Evolutionary conservation across 352 stramenopile genomes (phyloP), one percentile per base, ranked within the genome.

Genomic region (Pythium vanterpoolii): DNA sequence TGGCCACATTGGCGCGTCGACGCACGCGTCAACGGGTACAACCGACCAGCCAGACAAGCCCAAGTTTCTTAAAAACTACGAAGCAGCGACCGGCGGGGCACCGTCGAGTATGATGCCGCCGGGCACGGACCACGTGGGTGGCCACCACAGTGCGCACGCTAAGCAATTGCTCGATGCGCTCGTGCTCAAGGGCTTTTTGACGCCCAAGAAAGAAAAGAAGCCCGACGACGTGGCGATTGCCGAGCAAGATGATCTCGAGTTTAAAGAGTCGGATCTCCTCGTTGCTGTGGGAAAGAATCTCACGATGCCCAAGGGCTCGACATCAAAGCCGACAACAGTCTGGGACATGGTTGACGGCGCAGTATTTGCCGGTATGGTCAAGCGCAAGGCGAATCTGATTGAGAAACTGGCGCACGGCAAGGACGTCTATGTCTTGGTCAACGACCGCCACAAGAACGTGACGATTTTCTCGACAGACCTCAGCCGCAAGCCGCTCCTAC

Each of bases 381-480:
- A 87, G 62, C 77, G 77, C 49, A 87, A 85, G 68, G 74, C 77
- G 11, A 71, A 73, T 2, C 58, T 83, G 19, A 65, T 87, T 38
- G 68, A 66, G 14, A 62, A 67, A 38, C 74, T 87, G 40, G 85
- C 71, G 5, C 73, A 81, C 46, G 73, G 74, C 53, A 81, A 84
- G 40, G 74, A 85, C 62, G 75, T 78, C 34, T 80, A 83, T 50
- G 47, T 66, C 0, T 68, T 76, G 31, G 71, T 60, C 3, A 84
- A 87, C 56, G 67, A 76, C 28, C 66, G 72, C 34, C 34, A 60
- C 18, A 77, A 83, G 68, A 70, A 62, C 61, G 55, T 85, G 45
- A 67, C 64, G 8, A 33, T 87, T 5, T 85, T 85, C 9, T 44
- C 69, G 6, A 68, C 76, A 5, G 42, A 58, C 46, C 33, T 61